Percentiles rank a stretch among this genome's conserved stretches.
phyloP scores from a whole-genome alignment of 2,329 filamentous ascomycete species.

The Zymoseptoria ardabiliae region DNA sequence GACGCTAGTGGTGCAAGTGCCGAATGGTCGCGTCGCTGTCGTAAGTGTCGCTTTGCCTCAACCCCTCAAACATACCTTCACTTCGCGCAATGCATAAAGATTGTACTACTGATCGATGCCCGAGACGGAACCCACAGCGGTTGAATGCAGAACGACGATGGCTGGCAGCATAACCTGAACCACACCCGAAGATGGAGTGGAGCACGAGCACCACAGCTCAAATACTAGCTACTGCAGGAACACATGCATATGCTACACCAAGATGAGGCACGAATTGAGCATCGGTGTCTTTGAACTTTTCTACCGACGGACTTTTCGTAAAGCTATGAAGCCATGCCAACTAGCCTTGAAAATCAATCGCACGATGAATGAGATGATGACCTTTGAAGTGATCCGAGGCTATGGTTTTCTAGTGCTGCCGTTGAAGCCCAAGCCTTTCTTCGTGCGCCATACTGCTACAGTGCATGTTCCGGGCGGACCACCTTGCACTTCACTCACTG shows the following conservation, averaged over 20 bases:
- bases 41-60: no score
- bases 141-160: neutral
- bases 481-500: neutral
- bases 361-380: neutral
- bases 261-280: neutral
- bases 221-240: neutral
- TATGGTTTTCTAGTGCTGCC: neutral
- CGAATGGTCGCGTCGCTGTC: neutral
- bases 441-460: neutral
- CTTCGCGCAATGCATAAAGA: no score
- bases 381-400: neutral
- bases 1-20: neutral
- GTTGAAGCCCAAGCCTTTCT: neutral
- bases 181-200: neutral
- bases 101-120: no score
- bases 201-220: neutral
- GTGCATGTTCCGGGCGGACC: neutral
- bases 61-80: no score
- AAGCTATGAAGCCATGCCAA: neutral
- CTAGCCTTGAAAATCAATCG: neutral
- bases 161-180: neutral
- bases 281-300: neutral
- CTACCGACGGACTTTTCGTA: neutral
- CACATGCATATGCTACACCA: neutral
- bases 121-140: neutral